A percentile compares a stretch with the other conserved stretches of the same genome.
These are phyloP conservation scores for Ascochyta viciae-villosae DNA, from an alignment of 2,329 filamentous ascomycete species.

Conservation along the genomic window DNA sequence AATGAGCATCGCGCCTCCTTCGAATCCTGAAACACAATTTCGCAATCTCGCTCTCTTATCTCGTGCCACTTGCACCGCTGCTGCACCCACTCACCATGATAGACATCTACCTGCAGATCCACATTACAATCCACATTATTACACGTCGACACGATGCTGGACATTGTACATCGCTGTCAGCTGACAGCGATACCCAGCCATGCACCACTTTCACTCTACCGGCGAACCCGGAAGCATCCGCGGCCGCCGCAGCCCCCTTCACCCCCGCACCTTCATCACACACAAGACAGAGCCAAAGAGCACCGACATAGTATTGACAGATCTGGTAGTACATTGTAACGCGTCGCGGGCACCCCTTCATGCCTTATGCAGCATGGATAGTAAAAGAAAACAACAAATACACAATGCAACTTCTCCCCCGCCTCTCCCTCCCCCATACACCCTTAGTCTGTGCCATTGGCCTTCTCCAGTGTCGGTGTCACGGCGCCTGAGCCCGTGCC, in stretches of 20 bases:
- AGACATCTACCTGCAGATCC: background rate
- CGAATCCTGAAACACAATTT: slow-evolving; percentile 2
- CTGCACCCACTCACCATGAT: background rate
- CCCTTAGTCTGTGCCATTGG: slow-evolving; percentile 38
- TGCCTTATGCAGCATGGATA: slow-evolving; percentile 12
- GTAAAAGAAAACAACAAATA: slow-evolving; percentile 5
- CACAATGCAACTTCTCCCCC: slow-evolving; percentile 14
- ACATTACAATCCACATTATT: background rate
- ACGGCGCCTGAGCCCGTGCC: slow-evolving; percentile 39
- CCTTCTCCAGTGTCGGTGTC: slow-evolving; percentile 36
- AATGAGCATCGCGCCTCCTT: slow-evolving; percentile 9
- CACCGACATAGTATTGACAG: slow-evolving; percentile 16
- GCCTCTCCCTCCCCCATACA: slow-evolving; percentile 8
- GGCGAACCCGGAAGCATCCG: background rate
- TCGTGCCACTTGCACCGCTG: slow-evolving; percentile 2
- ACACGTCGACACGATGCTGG: no score
- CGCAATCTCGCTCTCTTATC: background rate
- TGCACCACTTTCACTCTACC: background rate
- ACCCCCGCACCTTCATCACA: background rate
- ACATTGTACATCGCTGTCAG: background rate
- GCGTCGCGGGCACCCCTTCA: slow-evolving; percentile 4
- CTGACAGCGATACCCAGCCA: background rate
- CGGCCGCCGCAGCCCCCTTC: background rate
- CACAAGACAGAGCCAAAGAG: background rate
- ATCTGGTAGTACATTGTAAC: slow-evolving; percentile 21